These are phyloP conservation scores for Aspergillus nanangensis DNA, from an alignment of 495 filamentous ascomycete species.

Conservation along the genomic window DNA sequence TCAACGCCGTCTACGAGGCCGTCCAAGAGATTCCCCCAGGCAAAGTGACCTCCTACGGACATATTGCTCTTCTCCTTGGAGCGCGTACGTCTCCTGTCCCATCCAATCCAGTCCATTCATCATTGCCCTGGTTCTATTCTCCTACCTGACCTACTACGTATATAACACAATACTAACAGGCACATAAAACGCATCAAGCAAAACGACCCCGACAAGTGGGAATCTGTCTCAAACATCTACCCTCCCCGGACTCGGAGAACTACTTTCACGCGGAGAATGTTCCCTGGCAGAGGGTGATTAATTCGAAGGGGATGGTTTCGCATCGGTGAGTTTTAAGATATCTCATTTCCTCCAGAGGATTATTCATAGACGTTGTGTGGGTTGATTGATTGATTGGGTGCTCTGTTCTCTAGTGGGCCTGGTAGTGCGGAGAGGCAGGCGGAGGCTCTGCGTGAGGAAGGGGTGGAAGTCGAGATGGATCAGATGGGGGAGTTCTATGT, in stretches of 20 bases:
- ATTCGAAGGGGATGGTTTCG: slow-evolving; percentile 78
- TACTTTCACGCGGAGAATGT: slow-evolving; percentile 71
- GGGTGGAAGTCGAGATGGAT: slow-evolving; percentile 59
- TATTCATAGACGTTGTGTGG: background rate
- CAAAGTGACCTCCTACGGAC: slow-evolving; percentile 82
- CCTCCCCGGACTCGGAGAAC: slow-evolving; percentile 42
- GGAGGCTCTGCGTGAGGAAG: slow-evolving; percentile 59
- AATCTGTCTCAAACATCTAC: slow-evolving; percentile 79
- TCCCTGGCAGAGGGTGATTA: slow-evolving; percentile 93
- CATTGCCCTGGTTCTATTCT: too few relatives aligned
- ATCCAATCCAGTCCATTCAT: background rate
- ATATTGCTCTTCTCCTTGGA: slow-evolving; percentile 77
- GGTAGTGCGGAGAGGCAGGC: slow-evolving; percentile 68
- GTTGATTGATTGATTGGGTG: slow-evolving; percentile 8
- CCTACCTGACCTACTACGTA: background rate
- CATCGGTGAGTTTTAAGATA: slow-evolving; percentile 54
- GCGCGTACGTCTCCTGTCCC: slow-evolving; percentile 57
- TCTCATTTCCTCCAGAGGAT: slow-evolving; percentile 4
- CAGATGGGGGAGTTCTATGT: slow-evolving; percentile 68
- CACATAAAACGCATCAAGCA: slow-evolving; percentile 34
- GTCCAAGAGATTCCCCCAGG: slow-evolving; percentile 81
- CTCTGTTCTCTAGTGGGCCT: slow-evolving; percentile 47
- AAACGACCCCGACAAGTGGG: slow-evolving; percentile 80
- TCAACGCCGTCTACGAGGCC: slow-evolving; percentile 74
- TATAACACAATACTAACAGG: background rate